phyloP scores from a whole-genome alignment of 2,329 filamentous ascomycete species.

The Penicillium sclerotiorum region DNA sequence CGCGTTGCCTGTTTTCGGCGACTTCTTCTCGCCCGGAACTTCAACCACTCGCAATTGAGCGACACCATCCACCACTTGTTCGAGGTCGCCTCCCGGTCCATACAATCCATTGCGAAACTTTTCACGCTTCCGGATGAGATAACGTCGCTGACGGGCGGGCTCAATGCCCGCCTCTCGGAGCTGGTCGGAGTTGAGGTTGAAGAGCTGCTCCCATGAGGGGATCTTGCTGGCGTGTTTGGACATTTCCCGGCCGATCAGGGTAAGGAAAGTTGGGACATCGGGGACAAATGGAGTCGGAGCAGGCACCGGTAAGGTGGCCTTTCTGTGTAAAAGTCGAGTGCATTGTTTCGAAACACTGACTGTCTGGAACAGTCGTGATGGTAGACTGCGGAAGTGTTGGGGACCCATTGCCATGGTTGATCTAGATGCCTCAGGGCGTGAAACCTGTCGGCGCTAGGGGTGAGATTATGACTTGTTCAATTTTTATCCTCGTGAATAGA shows the following conservation, averaged over 20 bases:
- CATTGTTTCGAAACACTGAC: slow-evolving; percentile 33
- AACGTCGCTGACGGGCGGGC: slow-evolving; percentile 77
- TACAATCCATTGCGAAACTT: slow-evolving; percentile 76
- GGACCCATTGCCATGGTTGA: slow-evolving; percentile 35
- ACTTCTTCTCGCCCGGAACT: slow-evolving; percentile 46
- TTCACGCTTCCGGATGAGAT: slow-evolving; percentile 85
- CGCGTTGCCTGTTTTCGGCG: slow-evolving; percentile 27
- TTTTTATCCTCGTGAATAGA: background rate
- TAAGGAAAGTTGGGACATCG: slow-evolving; percentile 82
- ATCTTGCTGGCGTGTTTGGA: slow-evolving; percentile 83
- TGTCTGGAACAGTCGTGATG: slow-evolving; percentile 29
- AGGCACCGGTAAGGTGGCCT: slow-evolving; percentile 56
- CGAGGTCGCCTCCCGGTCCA: slow-evolving; percentile 81
- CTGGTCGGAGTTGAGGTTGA: slow-evolving; percentile 75
- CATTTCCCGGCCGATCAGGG: slow-evolving; percentile 84
- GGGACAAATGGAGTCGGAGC: slow-evolving; percentile 82
- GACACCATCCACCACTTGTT: slow-evolving; percentile 67
- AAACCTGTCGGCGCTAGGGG: background rate
- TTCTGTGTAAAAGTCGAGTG: slow-evolving; percentile 47
- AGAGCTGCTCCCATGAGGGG: slow-evolving; percentile 85
- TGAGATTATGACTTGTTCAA: too few species aligned
- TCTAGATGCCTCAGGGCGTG: background rate
- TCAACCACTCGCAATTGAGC: slow-evolving; percentile 63
- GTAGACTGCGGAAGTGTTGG: slow-evolving; percentile 27
- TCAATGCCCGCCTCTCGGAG: slow-evolving; percentile 84